A percentile compares a stretch with the other conserved stretches of the same genome.
These are phyloP conservation scores for Fusarium staphyleae DNA, from an alignment of 2,329 filamentous ascomycete genomes.

Conservation along the genomic window DNA sequence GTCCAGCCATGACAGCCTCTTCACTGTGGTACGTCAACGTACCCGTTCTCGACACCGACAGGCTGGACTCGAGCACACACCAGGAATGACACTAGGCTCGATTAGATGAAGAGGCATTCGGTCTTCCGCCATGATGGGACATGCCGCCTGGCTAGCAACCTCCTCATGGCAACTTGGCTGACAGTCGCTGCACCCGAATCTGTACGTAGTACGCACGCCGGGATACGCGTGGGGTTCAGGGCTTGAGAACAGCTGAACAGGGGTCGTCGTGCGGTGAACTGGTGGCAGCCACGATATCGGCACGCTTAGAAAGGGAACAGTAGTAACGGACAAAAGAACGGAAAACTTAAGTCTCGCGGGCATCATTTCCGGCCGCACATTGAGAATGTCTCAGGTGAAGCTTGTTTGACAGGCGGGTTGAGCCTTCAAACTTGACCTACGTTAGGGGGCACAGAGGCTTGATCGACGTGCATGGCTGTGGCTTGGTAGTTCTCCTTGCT, in stretches of 20 bases:
- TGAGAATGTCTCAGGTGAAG: conserved; percentile 33
- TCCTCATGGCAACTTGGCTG: background rate
- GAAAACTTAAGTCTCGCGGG: conserved; percentile 9
- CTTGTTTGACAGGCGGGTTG: conserved; percentile 28
- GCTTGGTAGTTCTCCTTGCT: conserved; percentile 26
- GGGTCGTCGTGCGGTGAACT: conserved; percentile 12
- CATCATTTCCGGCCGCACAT: conserved; percentile 26
- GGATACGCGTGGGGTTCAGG: conserved; percentile 11
- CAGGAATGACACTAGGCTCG: conserved; percentile 5
- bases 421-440: background rate
- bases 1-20: background rate
- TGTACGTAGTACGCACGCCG: conserved; percentile 2
- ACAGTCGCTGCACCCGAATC: background rate
- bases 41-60: conserved; percentile 13
- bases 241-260: conserved; percentile 21
- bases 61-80: conserved; percentile 15
- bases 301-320: conserved; percentile 7
- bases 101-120: conserved; percentile 3
- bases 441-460: conserved; percentile 23
- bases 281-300: conserved; percentile 13
- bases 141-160: background rate
- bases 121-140: background rate
- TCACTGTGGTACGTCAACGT: conserved; percentile 12
- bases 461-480: conserved; percentile 30
- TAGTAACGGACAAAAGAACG: background rate